Conservation (phyloP, 257 asterid genomes). For the Eucommia ulmoides region DNA sequence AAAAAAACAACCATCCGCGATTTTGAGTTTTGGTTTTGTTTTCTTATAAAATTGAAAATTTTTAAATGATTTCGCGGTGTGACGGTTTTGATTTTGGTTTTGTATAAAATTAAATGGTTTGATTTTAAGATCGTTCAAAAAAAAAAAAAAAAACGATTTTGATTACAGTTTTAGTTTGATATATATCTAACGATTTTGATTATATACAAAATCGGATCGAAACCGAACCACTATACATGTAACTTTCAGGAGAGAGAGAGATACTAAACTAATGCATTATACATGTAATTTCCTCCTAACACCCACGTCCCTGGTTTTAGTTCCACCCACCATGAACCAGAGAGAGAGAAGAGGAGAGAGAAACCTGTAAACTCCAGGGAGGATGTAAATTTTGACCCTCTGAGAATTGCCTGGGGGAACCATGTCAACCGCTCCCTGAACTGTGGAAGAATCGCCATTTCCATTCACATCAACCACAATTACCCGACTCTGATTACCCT, state of each 20-base stretch:
- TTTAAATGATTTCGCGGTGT: no score
- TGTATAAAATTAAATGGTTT: no score
- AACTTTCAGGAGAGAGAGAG: not conserved
- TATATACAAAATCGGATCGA: not conserved
- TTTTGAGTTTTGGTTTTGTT: not conserved
- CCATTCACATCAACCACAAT: slow-evolving; percentile 54
- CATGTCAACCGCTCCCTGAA: slow-evolving; percentile 76
- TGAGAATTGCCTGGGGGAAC: slow-evolving; percentile 36
- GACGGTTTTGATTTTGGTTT: no score
- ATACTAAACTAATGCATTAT: slow-evolving; percentile 13
- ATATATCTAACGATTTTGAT: no score
- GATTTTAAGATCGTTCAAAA: no score
- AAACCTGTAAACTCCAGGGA: slow-evolving; percentile 72
- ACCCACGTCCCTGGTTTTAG: slow-evolving; percentile 22
- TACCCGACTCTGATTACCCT: slow-evolving; percentile 9
- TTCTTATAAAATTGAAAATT: no score
- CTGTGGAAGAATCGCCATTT: slow-evolving; percentile 44
- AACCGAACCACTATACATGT: not conserved
- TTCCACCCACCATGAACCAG: slow-evolving; percentile 6
- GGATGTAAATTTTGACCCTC: slow-evolving; percentile 51
- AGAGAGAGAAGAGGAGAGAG: not conserved
- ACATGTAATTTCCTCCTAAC: slow-evolving; percentile 22
- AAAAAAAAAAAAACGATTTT: no score
- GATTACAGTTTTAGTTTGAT: no score
- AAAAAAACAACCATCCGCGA: no score